Evolutionary conservation across 495 filamentous ascomycete genomes (phyloP).

Genomic region (Elaphomyces granulatus): DNA sequence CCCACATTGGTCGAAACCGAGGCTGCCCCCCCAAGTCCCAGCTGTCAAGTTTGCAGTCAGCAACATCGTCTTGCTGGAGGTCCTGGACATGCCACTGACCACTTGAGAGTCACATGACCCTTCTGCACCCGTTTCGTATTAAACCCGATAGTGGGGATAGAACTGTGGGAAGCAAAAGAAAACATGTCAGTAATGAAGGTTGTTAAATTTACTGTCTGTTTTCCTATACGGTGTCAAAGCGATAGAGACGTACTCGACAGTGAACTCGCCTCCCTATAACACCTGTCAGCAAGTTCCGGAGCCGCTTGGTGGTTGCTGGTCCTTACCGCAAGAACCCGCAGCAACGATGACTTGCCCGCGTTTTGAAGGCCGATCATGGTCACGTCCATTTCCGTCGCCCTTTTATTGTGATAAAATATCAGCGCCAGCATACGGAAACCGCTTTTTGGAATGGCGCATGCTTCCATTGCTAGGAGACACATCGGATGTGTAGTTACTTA

Average conservation of each 20-base stretch:
- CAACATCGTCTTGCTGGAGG: background rate
- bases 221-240: background rate
- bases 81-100: conserved; percentile 34
- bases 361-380: conserved; percentile 99
- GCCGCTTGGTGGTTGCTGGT: too few relatives aligned
- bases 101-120: conserved; percentile 97
- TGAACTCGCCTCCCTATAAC: conserved; percentile 88
- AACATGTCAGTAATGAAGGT: conserved; percentile 24
- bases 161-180: conserved; percentile 40
- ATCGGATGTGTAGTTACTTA: conserved; percentile 50
- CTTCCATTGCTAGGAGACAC: too few relatives aligned
- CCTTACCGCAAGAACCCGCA: conserved; percentile 87
- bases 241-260: conserved; percentile 72
- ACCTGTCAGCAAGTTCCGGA: conserved; percentile 15
- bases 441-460: too few relatives aligned
- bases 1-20: conserved; percentile 97
- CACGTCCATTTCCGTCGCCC: conserved; percentile 98
- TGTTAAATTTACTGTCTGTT: background rate
- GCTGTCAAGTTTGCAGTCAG: conserved; percentile 30
- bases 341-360: conserved; percentile 90
- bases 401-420: conserved; percentile 25
- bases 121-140: conserved; percentile 98
- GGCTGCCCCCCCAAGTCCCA: conserved; percentile 98
- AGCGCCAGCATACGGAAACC: conserved; percentile 12
- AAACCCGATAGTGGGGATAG: conserved; percentile 96